Evolutionary conservation across 1,139 yeast species (phyloP), one percentile per base, ranked within the genome.

Genomic region (Pichia sp.): DNA sequence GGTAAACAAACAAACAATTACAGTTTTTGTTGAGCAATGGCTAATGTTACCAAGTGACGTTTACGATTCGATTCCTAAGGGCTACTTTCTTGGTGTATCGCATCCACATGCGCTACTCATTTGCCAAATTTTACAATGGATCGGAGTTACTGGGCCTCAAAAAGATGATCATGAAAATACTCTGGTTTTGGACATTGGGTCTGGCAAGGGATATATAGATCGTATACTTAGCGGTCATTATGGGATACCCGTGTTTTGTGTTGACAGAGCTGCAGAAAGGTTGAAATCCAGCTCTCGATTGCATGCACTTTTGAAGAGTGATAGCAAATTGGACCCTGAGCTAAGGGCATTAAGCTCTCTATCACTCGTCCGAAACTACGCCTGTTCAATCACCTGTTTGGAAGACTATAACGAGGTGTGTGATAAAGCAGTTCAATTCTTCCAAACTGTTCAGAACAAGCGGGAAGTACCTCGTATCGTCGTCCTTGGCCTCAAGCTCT

Each of bases 151-250:
- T 19, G 14, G 28, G 2, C 6, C 26, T 7, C 12, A 23, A 6
- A 8, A 23, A 6, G 22, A 5, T 27, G 30, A 5, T 17, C 8
- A 18, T 28, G 5, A 6, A n/a, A 27, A 9, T 8, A 6, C 3
- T 31, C 11, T 11, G 15, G 33, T 52, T 0, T 29, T 53, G 11
- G 58, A 53, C 25, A 37, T 53, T 14, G 58, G 53, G 6, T 50
- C 56, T 1, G 58, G 58, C 5, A 53, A 52, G 30, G 57, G 57
- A 5, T 50, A 51, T 29, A 30, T 53, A 14, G 42, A 50, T 5
- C 36, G 57, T 8, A 33, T 53, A 4, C 29, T 53, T 9, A 36
- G 44, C 2, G 44, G 46, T 29, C 29, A 41, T 11, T 46, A 37
- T 32, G 14, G 39, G 1, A 29, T 36, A 8, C 38, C 33, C 7